Evolutionary conservation across 768 basidiomycete genomes (phyloP).

Genomic region (Arthromyces matolae): DNA sequence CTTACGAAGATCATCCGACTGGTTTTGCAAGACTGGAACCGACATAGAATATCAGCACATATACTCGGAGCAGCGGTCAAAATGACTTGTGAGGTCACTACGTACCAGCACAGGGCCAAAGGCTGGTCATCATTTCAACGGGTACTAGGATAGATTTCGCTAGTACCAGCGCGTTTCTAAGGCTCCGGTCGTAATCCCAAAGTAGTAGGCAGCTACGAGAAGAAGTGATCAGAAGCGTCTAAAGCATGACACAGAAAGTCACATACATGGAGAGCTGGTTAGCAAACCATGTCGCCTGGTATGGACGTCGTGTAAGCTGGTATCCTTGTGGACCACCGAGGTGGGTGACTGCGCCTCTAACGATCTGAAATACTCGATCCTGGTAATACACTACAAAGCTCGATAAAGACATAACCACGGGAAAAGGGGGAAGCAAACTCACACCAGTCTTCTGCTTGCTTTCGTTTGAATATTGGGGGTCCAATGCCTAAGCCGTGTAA

Average conservation of each 20-base stretch:
- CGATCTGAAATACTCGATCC: conserved; percentile 58
- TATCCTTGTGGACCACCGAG: conserved; percentile 49
- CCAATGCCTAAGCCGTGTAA: conserved; percentile 50
- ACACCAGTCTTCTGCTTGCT: conserved; percentile 80
- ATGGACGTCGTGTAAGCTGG: conserved; percentile 63
- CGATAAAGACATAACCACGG: background rate
- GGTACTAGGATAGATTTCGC: conserved; percentile 62
- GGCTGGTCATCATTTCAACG: conserved; percentile 61
- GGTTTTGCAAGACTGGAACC: conserved; percentile 45
- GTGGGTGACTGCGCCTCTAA: conserved; percentile 50
- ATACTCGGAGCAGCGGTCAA: background rate
- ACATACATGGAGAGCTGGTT: conserved; percentile 62
- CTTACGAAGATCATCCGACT: conserved; percentile 46
- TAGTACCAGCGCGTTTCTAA: conserved; percentile 58
- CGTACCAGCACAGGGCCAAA: conserved; percentile 61
- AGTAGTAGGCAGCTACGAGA: conserved; percentile 54
- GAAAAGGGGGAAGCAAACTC: conserved; percentile 27
- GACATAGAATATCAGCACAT: background rate
- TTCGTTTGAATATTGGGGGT: conserved; percentile 58
- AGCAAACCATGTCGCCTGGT: conserved; percentile 67
- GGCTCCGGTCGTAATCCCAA: conserved; percentile 58
- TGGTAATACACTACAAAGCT: conserved; percentile 62
- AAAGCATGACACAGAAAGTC: background rate
- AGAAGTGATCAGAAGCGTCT: background rate
- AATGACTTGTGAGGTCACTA: conserved; percentile 7